phyloP scores from a whole-genome alignment of 805 yeast genomes.

The Candida nanaspora region DNA sequence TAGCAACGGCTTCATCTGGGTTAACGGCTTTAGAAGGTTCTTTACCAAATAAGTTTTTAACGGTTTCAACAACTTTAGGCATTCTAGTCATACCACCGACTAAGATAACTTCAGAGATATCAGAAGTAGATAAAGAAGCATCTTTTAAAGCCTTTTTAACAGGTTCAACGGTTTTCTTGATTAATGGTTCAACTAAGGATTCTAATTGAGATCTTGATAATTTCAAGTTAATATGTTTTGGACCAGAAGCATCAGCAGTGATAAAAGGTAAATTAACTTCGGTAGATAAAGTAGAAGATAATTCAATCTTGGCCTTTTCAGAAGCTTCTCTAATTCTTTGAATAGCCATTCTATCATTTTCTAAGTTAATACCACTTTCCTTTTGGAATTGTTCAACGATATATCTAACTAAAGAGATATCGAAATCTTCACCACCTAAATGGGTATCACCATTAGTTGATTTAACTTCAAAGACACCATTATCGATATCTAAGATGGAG shows the following conservation, averaged over 20 bases:
- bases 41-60: constrained; percentile 50
- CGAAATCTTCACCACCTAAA: constrained; percentile 90
- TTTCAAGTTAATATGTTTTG: constrained; percentile 50
- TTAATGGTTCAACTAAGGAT: constrained; percentile 55
- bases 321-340: constrained; percentile 78
- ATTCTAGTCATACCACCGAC: constrained; percentile 91
- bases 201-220: constrained; percentile 66
- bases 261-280: constrained; percentile 67
- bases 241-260: constrained; percentile 37
- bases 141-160: constrained; percentile 70
- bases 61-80: constrained; percentile 70
- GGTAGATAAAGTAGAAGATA: constrained; percentile 57
- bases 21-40: constrained; percentile 68
- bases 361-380: constrained; percentile 48
- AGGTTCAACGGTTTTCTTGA: constrained; percentile 63
- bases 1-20: constrained; percentile 91
- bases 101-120: constrained; percentile 65
- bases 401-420: constrained; percentile 76
- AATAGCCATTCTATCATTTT: constrained; percentile 47
- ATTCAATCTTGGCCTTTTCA: constrained; percentile 68
- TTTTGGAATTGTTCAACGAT: constrained; percentile 51
- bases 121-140: constrained; percentile 58
- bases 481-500: constrained; percentile 92
- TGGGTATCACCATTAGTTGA: constrained; percentile 96
- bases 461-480: constrained; percentile 96